Evolutionary conservation across 495 filamentous ascomycete species (phyloP).

Genomic region (Neurospora africana): DNA sequence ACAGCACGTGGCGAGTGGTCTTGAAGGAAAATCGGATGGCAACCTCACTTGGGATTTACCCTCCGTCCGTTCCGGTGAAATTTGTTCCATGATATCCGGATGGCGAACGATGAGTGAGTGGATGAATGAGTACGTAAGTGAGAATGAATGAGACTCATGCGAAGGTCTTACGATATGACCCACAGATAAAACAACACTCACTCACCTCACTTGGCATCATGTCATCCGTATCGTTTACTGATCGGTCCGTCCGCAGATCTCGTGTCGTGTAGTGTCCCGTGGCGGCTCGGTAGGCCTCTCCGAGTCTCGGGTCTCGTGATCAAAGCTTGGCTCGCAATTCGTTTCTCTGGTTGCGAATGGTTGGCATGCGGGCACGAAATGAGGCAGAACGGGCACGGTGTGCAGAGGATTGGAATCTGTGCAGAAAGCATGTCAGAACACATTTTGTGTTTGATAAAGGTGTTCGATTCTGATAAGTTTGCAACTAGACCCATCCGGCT

Average conservation of each 20-base stretch:
- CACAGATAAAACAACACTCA: not conserved
- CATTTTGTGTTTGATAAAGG: not conserved
- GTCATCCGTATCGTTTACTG: not conserved
- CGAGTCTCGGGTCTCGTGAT: not conserved
- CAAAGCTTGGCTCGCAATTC: not conserved
- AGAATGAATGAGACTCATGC: not conserved
- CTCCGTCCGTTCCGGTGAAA: not conserved
- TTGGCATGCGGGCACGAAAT: not conserved
- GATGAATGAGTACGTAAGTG: not conserved
- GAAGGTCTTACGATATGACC: not conserved
- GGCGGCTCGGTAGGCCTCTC: not conserved
- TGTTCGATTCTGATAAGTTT: not conserved
- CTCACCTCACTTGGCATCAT: not conserved
- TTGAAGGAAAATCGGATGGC: not conserved
- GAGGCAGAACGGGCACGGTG: not conserved
- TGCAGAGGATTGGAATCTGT: not conserved
- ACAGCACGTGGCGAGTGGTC: not conserved
- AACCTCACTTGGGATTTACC: not conserved
- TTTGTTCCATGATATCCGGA: not conserved
- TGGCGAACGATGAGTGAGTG: not conserved
- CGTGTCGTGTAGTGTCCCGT: not conserved
- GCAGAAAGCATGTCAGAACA: not conserved
- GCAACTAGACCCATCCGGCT: not conserved
- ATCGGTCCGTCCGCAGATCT: not conserved
- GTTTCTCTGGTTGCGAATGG: not conserved